Evolutionary conservation across 2,329 filamentous ascomycete genomes (phyloP), one percentile per base, ranked within the genome.

Genomic region (Furcasterigmium sp.): DNA sequence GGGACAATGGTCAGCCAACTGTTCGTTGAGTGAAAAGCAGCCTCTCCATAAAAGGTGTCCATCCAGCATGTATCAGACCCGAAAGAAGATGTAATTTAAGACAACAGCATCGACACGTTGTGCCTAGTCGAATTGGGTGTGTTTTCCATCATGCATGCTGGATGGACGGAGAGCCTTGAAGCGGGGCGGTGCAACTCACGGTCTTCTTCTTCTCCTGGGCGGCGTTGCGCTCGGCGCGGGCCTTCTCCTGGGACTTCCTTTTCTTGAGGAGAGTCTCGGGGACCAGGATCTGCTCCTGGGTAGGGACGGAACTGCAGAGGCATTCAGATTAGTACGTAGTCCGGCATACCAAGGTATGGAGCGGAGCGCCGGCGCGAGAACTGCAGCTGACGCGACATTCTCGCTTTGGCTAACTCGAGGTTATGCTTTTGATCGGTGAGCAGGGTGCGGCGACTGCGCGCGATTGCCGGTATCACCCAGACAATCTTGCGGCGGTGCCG

Each of bases 261-360:
- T 98, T 98, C 87, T 98, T 98, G 73, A 98, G 84, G 65, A 98
- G 88, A 63, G 93, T 98, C 88, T 98, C 93, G 60, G 93, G 93
- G 68, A 97, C 89, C 70, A 97, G 80, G 70, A 98, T 84, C 72
- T 97, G 87, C 72, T 96, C 88, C 73, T 91, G 76, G 72, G 90
- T 95, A 59, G 93, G 89, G 66, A 95, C 87, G 75, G 83, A 84
- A 76, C 90, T 95, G 67, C 19, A 25, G 64, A 67, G 55, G 59
- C 49, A 51, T 42, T 82, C 69, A 88, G 84, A 86, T 88, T 82
- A 87, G 85, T 87, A 83, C 81, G 78, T 79, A 76, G 76, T 80
- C 79, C 83, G 76, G 68, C 74, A 80, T 74, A 78, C 75, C 69
- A 59, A 58, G 65, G 73, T 74, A 78, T 79, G 76, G 66, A 74